phyloP scores from a whole-genome alignment of 306 rosid genomes.

The Citrullus mucosospermus region DNA sequence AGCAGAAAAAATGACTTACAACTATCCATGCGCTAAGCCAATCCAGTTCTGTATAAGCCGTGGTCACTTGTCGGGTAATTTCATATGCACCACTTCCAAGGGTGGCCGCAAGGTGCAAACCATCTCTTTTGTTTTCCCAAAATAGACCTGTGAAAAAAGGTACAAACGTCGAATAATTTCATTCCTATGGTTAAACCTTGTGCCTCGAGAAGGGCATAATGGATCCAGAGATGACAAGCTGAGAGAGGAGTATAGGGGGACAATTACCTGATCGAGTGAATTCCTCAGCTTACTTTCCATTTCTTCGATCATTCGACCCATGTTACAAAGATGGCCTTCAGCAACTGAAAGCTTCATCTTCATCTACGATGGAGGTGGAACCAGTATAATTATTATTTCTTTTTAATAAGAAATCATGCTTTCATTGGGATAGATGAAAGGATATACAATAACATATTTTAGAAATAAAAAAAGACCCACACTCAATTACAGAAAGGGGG shows the following conservation, averaged over 20 bases:
- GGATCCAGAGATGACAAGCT: neutral
- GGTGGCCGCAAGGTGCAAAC: conserved; percentile 96
- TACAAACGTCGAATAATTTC: neutral
- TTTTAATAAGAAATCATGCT: neutral
- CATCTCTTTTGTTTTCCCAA: conserved; percentile 98
- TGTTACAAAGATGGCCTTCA: conserved; percentile 91
- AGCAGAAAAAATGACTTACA: neutral
- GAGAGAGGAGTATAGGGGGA: neutral
- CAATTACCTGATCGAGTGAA: conserved; percentile 82
- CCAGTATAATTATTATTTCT: neutral
- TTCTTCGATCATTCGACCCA: conserved; percentile 99
- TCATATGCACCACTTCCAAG: conserved; percentile 60
- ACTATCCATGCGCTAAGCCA: conserved; percentile 2
- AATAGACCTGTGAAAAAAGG: conserved; percentile 49
- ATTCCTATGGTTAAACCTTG: neutral
- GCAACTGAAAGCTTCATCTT: conserved; percentile 63
- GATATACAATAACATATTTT: no score
- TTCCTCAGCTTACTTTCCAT: conserved; percentile 97
- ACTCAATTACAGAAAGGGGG: no score
- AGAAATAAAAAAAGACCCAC: no score
- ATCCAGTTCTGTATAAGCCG: conserved; percentile 16
- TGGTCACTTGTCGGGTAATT: conserved; percentile 47
- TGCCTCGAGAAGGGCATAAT: neutral
- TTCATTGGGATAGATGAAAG: neutral
- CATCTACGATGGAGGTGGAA: conserved; percentile 39